Percentiles rank a stretch among this genome's conserved stretches.
phyloP scores from a whole-genome alignment of 176 grass and related monocot species.

The Poa annua region DNA sequence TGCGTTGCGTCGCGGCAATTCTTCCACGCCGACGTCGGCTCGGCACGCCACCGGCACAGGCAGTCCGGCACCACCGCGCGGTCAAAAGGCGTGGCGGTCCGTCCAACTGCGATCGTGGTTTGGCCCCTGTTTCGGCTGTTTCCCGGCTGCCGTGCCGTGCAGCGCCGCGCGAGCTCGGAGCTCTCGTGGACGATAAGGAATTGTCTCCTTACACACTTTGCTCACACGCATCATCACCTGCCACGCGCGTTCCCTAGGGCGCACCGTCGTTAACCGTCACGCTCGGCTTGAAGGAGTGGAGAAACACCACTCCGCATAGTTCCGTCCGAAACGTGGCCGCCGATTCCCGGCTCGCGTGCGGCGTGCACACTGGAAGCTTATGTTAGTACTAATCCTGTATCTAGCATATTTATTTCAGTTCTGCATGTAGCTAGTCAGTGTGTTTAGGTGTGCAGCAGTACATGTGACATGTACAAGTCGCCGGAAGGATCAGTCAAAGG shows the following conservation, averaged over 20 bases:
- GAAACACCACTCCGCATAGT: too few relatives aligned
- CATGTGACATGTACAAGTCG: too few relatives aligned
- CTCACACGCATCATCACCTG: background rate
- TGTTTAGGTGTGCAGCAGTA: too few relatives aligned
- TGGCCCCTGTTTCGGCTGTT: constrained; percentile 48
- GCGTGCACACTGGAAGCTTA: too few relatives aligned
- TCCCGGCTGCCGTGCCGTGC: constrained; percentile 21
- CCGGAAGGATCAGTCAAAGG: too few relatives aligned
- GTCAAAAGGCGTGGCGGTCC: constrained; percentile 40
- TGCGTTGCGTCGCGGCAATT: constrained; percentile 21
- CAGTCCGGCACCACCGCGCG: constrained; percentile 25
- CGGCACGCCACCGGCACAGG: constrained; percentile 38
- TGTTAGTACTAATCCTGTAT: too few relatives aligned
- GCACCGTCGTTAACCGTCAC: background rate
- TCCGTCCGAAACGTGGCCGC: background rate
- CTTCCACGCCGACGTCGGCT: background rate
- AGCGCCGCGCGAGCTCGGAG: background rate
- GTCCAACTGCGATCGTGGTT: constrained; percentile 36
- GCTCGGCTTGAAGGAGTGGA: too few relatives aligned
- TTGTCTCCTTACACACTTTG: background rate
- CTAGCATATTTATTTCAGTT: too few relatives aligned
- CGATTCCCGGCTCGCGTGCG: background rate
- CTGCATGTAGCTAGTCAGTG: too few relatives aligned
- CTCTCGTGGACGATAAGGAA: background rate
- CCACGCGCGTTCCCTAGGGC: too few relatives aligned